phyloP scores from a whole-genome alignment of 352 stramenopile species.

The Bremia lactucae region DNA sequence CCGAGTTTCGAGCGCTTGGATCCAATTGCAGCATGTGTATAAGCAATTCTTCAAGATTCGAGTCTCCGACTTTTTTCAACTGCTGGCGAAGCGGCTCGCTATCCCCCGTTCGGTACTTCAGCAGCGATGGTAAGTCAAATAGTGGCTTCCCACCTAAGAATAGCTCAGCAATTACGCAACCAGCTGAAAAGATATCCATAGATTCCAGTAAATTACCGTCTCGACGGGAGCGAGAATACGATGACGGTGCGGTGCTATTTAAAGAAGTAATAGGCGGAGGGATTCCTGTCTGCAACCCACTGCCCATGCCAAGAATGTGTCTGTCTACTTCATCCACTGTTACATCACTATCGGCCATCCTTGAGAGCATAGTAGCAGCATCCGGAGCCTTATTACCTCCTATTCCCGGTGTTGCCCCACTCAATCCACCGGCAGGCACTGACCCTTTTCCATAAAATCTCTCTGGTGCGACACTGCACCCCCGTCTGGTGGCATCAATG shows the following conservation, averaged over 20 bases:
- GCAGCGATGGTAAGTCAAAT: constrained; percentile 89
- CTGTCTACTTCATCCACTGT: constrained; percentile 63
- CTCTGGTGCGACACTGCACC: constrained; percentile 95
- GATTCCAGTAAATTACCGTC: constrained; percentile 68
- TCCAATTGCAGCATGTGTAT: constrained; percentile 92
- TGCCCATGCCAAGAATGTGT: constrained; percentile 46
- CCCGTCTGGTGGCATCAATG: constrained; percentile 73
- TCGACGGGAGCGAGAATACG: constrained; percentile 32
- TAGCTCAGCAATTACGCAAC: constrained; percentile 95
- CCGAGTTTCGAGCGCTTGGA: constrained; percentile 73
- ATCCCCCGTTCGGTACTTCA: constrained; percentile 80
- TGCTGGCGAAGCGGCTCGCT: constrained; percentile 62
- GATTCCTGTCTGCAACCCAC: constrained; percentile 14
- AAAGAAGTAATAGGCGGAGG: constrained; percentile 12
- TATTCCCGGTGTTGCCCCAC: constrained; percentile 7
- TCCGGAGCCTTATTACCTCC: constrained; percentile 32
- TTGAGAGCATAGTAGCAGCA: constrained; percentile 49
- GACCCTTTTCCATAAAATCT: constrained; percentile 42
- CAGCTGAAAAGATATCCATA: constrained; percentile 98
- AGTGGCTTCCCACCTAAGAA: constrained; percentile 93
- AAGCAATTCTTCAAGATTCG: constrained; percentile 81
- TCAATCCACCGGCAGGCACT: not conserved
- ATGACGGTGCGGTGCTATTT: constrained; percentile 19
- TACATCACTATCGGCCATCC: constrained; percentile 63
- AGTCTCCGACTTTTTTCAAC: constrained; percentile 90